Conservation (phyloP, 2,329 filamentous ascomycete genomes). For the Neurospora sp. region DNA sequence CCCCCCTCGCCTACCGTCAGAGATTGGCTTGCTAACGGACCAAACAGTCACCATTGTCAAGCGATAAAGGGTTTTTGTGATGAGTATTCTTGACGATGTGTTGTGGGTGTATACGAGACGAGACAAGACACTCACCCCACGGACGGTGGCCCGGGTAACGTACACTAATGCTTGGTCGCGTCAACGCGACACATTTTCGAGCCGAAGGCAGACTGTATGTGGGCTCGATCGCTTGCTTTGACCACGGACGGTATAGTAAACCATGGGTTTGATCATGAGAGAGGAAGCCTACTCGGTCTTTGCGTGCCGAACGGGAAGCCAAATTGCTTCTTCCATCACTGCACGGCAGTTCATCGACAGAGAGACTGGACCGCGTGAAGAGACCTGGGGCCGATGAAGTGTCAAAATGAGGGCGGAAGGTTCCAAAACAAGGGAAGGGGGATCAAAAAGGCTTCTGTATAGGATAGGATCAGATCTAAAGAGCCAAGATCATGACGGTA, state of each 20-base stretch:
- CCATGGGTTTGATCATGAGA: background rate
- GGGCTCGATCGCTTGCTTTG: background rate
- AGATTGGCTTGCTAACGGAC: background rate
- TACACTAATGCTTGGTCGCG: background rate
- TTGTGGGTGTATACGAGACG: background rate
- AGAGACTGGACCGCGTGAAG: background rate
- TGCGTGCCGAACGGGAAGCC: background rate
- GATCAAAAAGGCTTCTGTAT: background rate
- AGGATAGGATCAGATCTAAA: background rate
- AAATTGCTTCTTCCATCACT: background rate
- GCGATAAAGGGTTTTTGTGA: conserved; percentile 32
- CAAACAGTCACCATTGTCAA: conserved; percentile 56
- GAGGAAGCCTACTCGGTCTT: background rate
- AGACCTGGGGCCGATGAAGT: background rate
- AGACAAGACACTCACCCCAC: background rate
- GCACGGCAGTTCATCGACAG: background rate
- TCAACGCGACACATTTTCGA: background rate
- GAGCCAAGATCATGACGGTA: background rate
- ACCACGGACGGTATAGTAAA: background rate
- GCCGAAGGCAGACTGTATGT: background rate
- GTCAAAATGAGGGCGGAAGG: background rate
- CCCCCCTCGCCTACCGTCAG: too few species aligned
- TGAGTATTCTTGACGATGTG: background rate
- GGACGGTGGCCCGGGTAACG: background rate
- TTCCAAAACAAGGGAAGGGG: background rate